phyloP scores from a whole-genome alignment of 768 basidiomycete genomes.

The Trametes cinnabarina region DNA sequence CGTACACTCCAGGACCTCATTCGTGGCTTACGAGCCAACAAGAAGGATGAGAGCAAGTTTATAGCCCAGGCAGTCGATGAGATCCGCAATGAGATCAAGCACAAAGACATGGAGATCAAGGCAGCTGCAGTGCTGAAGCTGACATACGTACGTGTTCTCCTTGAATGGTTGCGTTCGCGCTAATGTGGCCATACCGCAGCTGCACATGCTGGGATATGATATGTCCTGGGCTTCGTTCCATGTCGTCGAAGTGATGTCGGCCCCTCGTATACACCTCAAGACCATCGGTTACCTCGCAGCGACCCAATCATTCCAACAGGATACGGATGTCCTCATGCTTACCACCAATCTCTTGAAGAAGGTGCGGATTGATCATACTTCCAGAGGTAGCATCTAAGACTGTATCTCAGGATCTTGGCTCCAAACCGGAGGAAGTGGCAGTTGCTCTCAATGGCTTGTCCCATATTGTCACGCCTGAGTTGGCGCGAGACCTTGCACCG shows the following conservation, averaged over 20 bases:
- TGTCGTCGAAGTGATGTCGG: slow-evolving; percentile 98
- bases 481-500: slow-evolving; percentile 86
- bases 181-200: slow-evolving; percentile 45
- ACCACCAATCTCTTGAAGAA: slow-evolving; percentile 96
- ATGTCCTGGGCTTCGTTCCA: slow-evolving; percentile 97
- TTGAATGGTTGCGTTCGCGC: slow-evolving; percentile 4
- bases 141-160: slow-evolving; percentile 74
- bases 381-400: neutral
- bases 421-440: slow-evolving; percentile 71
- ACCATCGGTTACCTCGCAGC: slow-evolving; percentile 95
- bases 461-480: slow-evolving; percentile 78
- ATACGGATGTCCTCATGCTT: slow-evolving; percentile 96
- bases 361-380: slow-evolving; percentile 41
- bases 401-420: slow-evolving; percentile 68
- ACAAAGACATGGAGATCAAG: slow-evolving; percentile 96
- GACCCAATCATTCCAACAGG: slow-evolving; percentile 83
- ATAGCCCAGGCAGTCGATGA: slow-evolving; percentile 93
- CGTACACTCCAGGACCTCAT: slow-evolving; percentile 94
- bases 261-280: slow-evolving; percentile 87
- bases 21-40: slow-evolving; percentile 92
- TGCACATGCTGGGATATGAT: slow-evolving; percentile 96
- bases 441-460: slow-evolving; percentile 81
- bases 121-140: slow-evolving; percentile 93
- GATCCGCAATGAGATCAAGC: slow-evolving; percentile 86
- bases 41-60: slow-evolving; percentile 89